phyloP scores from a whole-genome alignment of 345 rosid species.

The Lumnitzera racemosa region DNA sequence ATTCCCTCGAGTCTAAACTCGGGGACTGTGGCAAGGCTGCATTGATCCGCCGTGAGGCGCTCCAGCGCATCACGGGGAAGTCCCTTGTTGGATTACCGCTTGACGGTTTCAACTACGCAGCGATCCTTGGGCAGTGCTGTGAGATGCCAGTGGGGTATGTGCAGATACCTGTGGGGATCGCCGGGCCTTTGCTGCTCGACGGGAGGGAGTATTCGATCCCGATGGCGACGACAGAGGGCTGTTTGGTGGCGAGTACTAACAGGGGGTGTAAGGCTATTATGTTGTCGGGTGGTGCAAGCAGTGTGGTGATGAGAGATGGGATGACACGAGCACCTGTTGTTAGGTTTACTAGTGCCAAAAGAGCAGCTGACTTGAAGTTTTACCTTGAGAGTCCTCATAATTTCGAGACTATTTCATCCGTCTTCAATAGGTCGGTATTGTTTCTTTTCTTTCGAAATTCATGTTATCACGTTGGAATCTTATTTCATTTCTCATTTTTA shows the following conservation, averaged over 20 bases:
- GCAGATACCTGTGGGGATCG: conserved; percentile 40
- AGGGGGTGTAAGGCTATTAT: conserved; percentile 40
- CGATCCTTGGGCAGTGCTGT: conserved; percentile 41
- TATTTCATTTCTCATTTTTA: too few relatives aligned
- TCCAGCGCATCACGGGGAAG: conserved; percentile 24
- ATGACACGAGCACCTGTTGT: conserved; percentile 39
- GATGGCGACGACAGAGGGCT: conserved; percentile 46
- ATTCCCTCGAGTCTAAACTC: conserved; percentile 35
- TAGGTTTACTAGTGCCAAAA: conserved; percentile 22
- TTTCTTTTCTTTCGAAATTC: too few relatives aligned
- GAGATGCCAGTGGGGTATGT: conserved; percentile 43
- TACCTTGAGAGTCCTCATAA: conserved; percentile 29
- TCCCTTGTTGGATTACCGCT: conserved; percentile 29
- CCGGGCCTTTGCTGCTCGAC: conserved; percentile 33
- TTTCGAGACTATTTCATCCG: conserved; percentile 17
- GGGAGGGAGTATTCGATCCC: conserved; percentile 33
- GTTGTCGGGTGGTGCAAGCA: conserved; percentile 33
- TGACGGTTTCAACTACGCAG: conserved; percentile 29
- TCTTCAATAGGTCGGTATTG: conserved; percentile 19
- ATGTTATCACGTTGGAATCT: too few relatives aligned
- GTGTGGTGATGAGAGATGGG: conserved; percentile 28
- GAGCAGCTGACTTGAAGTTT: conserved; percentile 30
- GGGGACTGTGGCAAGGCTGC: conserved; percentile 36
- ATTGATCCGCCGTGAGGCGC: conserved; percentile 28
- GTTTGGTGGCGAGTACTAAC: conserved; percentile 39